Evolutionary conservation across 495 filamentous ascomycete genomes (phyloP).

Genomic region (Trichoderma virens): DNA sequence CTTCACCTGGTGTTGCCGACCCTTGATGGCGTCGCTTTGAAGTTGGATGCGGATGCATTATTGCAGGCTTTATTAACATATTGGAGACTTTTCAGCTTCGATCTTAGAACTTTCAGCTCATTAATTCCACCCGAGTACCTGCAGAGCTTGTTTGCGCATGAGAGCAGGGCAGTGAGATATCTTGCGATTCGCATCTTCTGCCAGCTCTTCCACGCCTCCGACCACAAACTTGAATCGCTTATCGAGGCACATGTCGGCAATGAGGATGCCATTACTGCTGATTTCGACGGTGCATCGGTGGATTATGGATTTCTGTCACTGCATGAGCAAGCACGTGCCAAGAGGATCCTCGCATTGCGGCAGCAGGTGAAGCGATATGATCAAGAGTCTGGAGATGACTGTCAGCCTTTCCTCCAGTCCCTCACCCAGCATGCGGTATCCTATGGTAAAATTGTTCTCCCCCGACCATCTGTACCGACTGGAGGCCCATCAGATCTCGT

Average conservation of each 20-base stretch:
- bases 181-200: slow-evolving; percentile 74
- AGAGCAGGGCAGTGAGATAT: slow-evolving; percentile 57
- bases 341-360: slow-evolving; percentile 10
- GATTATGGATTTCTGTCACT: slow-evolving; percentile 81
- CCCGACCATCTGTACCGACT: slow-evolving; percentile 48
- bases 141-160: slow-evolving; percentile 58
- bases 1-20: background rate
- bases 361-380: background rate
- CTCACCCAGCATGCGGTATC: slow-evolving; percentile 36
- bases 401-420: slow-evolving; percentile 20
- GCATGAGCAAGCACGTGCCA: slow-evolving; percentile 59
- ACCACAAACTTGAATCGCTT: slow-evolving; percentile 65
- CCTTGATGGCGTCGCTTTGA: background rate
- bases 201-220: slow-evolving; percentile 70
- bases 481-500: slow-evolving; percentile 50
- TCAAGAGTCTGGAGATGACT: slow-evolving; percentile 17
- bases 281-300: slow-evolving; percentile 67
- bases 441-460: slow-evolving; percentile 58
- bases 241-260: slow-evolving; percentile 53
- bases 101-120: slow-evolving; percentile 54
- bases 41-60: slow-evolving; percentile 22
- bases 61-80: slow-evolving; percentile 52
- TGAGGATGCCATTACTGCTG: slow-evolving; percentile 50
- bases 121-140: slow-evolving; percentile 57
- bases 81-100: slow-evolving; percentile 70